phyloP scores from a whole-genome alignment of 805 yeast species.

The Ogataea methylovora region DNA sequence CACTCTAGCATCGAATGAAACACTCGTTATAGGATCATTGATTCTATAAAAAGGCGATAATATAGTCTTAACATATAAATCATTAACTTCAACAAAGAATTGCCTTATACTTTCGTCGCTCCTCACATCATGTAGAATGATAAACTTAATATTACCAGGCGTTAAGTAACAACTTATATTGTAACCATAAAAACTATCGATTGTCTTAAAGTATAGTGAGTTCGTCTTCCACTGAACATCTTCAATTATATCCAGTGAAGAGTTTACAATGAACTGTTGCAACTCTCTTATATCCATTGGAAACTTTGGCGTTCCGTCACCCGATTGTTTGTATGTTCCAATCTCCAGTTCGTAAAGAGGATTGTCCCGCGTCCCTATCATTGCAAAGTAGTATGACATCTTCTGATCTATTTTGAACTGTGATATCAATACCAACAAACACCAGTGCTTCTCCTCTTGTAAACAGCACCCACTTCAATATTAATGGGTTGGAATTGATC shows the following conservation, averaged over 20 bases:
- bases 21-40: slow-evolving; percentile 66
- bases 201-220: slow-evolving; percentile 60
- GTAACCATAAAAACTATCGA: slow-evolving; percentile 82
- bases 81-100: slow-evolving; percentile 80
- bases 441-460: too few relatives aligned
- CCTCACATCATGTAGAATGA: slow-evolving; percentile 57
- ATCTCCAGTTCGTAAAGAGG: slow-evolving; percentile 87
- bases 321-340: slow-evolving; percentile 62
- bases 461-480: too few relatives aligned
- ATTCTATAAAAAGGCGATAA: slow-evolving; percentile 81
- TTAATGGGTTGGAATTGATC: too few relatives aligned
- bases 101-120: slow-evolving; percentile 73
- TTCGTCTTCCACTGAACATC: slow-evolving; percentile 77
- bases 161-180: slow-evolving; percentile 80
- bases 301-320: slow-evolving; percentile 58
- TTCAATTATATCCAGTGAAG: slow-evolving; percentile 87
- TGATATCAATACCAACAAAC: too few relatives aligned
- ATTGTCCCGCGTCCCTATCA: slow-evolving; percentile 78
- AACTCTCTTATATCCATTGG: slow-evolving; percentile 67
- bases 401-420: background rate
- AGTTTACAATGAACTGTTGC: slow-evolving; percentile 81
- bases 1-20: slow-evolving; percentile 70
- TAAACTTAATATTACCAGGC: slow-evolving; percentile 77
- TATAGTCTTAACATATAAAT: slow-evolving; percentile 76
- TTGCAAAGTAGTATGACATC: slow-evolving; percentile 83